A percentile compares a stretch with the other conserved stretches of the same genome.
These are phyloP conservation scores for Sergeia podlipaevii DNA, from an alignment of 208 protist species.

Conservation along the genomic window DNA sequence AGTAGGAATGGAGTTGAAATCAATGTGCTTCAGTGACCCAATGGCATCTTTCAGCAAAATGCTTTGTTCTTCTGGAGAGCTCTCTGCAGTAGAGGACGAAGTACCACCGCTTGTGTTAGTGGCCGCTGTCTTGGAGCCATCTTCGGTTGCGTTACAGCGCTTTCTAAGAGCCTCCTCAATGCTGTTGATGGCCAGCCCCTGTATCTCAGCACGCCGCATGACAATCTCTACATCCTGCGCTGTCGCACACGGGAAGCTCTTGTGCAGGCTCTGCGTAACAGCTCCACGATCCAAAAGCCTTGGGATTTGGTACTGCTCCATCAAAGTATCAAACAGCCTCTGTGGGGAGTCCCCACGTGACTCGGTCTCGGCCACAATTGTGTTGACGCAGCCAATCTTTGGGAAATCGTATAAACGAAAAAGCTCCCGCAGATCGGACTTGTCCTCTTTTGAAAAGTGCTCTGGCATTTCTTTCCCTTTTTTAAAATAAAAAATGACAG, in stretches of 20 bases:
- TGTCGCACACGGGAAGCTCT: constrained; percentile 29
- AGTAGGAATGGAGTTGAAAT: too few relatives aligned
- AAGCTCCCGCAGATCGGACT: constrained; percentile 40
- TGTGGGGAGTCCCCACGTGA: constrained; percentile 13
- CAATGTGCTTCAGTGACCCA: too few relatives aligned
- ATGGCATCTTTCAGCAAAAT: too few relatives aligned
- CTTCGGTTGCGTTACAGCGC: too few relatives aligned
- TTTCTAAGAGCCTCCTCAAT: too few relatives aligned
- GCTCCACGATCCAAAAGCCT: constrained; percentile 32
- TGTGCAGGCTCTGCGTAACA: constrained; percentile 16
- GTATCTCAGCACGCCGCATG: constrained; percentile 38
- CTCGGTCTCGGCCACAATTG: constrained; percentile 13
- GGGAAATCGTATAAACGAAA: constrained; percentile 51
- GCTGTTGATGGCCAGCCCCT: constrained; percentile 12
- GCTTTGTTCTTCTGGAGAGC: too few relatives aligned
- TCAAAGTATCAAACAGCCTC: constrained; percentile 37
- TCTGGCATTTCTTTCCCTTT: constrained; percentile 1
- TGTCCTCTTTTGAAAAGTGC: constrained; percentile 26
- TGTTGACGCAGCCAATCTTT: constrained; percentile 34
- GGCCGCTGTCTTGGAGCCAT: too few relatives aligned
- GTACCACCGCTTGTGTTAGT: too few relatives aligned
- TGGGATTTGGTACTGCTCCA: constrained; percentile 27
- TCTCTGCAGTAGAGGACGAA: too few relatives aligned
- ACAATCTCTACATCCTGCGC: constrained; percentile 30
- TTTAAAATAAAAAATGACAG: constrained; percentile 4